Evolutionary conservation across 345 rosid species (phyloP), one percentile per base, ranked within the genome.

Genomic region (Rhodamnia argentea): DNA sequence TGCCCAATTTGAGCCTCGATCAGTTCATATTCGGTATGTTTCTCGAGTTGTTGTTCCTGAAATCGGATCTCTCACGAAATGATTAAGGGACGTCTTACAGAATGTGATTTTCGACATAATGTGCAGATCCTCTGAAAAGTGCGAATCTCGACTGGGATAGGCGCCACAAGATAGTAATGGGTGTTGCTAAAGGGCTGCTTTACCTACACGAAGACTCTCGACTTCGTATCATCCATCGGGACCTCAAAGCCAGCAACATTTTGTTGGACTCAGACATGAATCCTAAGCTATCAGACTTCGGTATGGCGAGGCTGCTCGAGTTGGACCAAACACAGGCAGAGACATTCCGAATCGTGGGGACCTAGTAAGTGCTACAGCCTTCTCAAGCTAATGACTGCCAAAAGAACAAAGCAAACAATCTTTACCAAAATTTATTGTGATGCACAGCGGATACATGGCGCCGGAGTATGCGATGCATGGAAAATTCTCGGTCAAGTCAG

Each of bases 381-480:
- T 18, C 26, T 24, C 11, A 13, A 15, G 74, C 55, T 50, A 42
- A 58, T 10, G 8, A 27, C 55, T 0, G 44, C 50, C 20, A 42
- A 58, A 32, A 14, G 26, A 52, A 82, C 37, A 82, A 50, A 15
- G 32, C 32, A 82, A 50, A 52, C 40, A 20, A 70, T 51, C 13
- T 51, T 10, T 51, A 12, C 4, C 4, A 51, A 51, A 12, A 51
- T 4, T 51, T 70, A 70, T 3, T 44, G n/a, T 59, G 54, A 86
- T 83, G 60, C 27, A 23, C 54, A 94, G 93, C 82, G 95, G 95
- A 4, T 93, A 85, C 26, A 85, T 85, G 86, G 89, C 94, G 54
- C 94, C 93, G 0, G 94, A 93, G 84, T 94, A 93, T 84, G 91
- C 88, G 85, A 84, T 87, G 94, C 85, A 90, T 0, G 95, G 95